phyloP scores from a whole-genome alignment of 2,329 filamentous ascomycete species.

The Pseudogymnoascus sp. region DNA sequence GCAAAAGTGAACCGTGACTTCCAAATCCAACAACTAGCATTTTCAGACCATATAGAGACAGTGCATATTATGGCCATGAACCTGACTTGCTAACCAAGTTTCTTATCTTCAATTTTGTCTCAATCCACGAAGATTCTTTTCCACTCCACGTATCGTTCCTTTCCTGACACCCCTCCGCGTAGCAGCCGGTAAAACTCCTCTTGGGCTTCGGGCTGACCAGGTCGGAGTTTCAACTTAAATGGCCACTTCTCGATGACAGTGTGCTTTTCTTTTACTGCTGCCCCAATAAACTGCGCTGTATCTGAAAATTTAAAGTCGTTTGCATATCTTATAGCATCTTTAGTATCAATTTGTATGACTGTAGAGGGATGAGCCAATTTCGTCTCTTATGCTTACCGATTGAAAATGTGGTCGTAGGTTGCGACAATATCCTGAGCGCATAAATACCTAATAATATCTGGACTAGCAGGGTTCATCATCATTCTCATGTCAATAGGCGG shows the following conservation, averaged over 20 bases:
- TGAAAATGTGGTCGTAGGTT: not conserved
- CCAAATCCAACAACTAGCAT: not conserved
- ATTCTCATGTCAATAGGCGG: not conserved
- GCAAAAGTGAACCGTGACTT: not conserved
- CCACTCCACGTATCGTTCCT: conserved; percentile 30
- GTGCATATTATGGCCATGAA: not conserved
- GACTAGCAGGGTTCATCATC: not conserved
- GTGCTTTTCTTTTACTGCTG: not conserved
- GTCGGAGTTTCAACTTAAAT: conserved; percentile 19
- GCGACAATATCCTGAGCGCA: not conserved
- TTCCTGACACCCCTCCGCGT: conserved; percentile 10
- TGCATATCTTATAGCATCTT: not conserved
- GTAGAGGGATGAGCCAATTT: not conserved
- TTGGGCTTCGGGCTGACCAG: conserved; percentile 21
- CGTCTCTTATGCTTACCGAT: not conserved
- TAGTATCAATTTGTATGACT: not conserved
- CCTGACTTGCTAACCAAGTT: not conserved
- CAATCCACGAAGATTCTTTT: conserved; percentile 14
- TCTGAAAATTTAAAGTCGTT: not conserved
- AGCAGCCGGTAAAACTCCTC: conserved; percentile 27
- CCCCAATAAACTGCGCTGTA: not conserved
- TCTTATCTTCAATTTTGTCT: not conserved
- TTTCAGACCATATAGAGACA: not conserved
- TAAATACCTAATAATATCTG: not conserved
- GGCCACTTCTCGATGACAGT: conserved; percentile 29